Percentiles rank a stretch among this genome's conserved stretches.
These are phyloP conservation scores for Lentinula sp. DNA, from an alignment of 768 basidiomycete genomes.

Conservation along the genomic window DNA sequence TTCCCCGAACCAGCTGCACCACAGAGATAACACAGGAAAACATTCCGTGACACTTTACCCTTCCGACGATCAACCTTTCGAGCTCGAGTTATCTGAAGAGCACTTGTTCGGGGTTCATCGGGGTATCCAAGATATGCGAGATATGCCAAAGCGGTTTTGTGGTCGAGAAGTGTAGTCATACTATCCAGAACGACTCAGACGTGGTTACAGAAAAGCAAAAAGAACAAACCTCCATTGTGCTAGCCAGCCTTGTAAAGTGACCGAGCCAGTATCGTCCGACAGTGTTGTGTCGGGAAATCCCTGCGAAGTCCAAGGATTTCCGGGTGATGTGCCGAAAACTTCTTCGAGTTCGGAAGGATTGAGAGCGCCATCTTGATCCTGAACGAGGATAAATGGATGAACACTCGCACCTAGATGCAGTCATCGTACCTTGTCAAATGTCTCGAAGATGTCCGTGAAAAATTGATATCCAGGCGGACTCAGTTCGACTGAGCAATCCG, in stretches of 20 bases:
- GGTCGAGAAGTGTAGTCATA: constrained; percentile 96
- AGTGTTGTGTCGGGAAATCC: constrained; percentile 89
- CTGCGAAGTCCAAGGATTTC: constrained; percentile 92
- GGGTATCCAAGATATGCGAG: constrained; percentile 95
- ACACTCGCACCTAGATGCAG: not conserved
- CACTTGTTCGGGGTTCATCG: constrained; percentile 69
- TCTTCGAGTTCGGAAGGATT: constrained; percentile 79
- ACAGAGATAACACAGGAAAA: constrained; percentile 89
- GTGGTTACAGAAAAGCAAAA: not conserved
- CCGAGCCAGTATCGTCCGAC: constrained; percentile 79
- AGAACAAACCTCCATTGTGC: constrained; percentile 89
- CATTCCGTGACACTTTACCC: constrained; percentile 84
- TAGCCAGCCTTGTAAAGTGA: constrained; percentile 96
- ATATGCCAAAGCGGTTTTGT: constrained; percentile 87
- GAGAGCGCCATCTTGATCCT: constrained; percentile 95
- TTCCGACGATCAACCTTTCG: constrained; percentile 81
- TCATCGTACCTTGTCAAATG: constrained; percentile 74
- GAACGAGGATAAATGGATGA: not conserved
- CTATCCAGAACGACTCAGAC: constrained; percentile 29
- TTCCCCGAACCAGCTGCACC: constrained; percentile 97
- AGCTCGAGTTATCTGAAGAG: constrained; percentile 79
- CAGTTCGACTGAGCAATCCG: constrained; percentile 93
- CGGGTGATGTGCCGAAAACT: constrained; percentile 90
- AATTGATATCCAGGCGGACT: constrained; percentile 94
- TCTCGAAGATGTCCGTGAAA: constrained; percentile 94